Evolutionary conservation across 1,139 yeast species (phyloP).

Genomic region (Candida gigantensis): DNA sequence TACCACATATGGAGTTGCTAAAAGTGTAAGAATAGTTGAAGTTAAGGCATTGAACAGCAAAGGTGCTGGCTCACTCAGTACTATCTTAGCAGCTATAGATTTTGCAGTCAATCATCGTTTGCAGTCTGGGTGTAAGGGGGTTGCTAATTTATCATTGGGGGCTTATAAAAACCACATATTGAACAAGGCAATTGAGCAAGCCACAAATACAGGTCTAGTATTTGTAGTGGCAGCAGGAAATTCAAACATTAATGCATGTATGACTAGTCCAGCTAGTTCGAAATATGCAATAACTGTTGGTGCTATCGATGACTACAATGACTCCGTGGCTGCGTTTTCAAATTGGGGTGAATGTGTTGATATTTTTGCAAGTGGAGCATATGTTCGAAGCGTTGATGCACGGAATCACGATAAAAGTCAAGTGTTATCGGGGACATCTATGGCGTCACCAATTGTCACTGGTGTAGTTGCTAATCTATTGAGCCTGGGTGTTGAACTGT

Average conservation of each 20-base stretch:
- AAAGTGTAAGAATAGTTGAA: conserved; percentile 60
- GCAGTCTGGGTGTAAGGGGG: conserved; percentile 49
- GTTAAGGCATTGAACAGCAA: conserved; percentile 63
- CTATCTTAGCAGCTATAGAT: conserved; percentile 71
- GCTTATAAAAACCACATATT: conserved; percentile 64
- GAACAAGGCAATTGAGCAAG: conserved; percentile 73
- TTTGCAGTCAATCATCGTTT: conserved; percentile 64
- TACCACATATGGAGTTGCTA: conserved; percentile 75
- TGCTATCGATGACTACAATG: conserved; percentile 75
- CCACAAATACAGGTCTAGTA: conserved; percentile 67
- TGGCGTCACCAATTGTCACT: conserved; percentile 81
- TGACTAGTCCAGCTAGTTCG: conserved; percentile 79
- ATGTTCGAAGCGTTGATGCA: conserved; percentile 51
- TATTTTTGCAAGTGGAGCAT: conserved; percentile 78
- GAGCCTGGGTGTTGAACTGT: conserved; percentile 55
- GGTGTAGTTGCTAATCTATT: conserved; percentile 68
- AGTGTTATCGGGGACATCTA: conserved; percentile 77
- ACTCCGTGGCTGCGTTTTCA: conserved; percentile 69
- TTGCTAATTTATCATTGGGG: conserved; percentile 81
- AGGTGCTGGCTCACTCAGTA: conserved; percentile 71
- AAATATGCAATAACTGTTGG: conserved; percentile 77
- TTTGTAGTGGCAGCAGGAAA: conserved; percentile 93
- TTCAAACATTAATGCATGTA: conserved; percentile 72
- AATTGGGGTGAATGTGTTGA: conserved; percentile 92
- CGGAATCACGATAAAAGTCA: conserved; percentile 29